Conservation (phyloP, 257 asterid species). For the Nicotiana otophora region DNA sequence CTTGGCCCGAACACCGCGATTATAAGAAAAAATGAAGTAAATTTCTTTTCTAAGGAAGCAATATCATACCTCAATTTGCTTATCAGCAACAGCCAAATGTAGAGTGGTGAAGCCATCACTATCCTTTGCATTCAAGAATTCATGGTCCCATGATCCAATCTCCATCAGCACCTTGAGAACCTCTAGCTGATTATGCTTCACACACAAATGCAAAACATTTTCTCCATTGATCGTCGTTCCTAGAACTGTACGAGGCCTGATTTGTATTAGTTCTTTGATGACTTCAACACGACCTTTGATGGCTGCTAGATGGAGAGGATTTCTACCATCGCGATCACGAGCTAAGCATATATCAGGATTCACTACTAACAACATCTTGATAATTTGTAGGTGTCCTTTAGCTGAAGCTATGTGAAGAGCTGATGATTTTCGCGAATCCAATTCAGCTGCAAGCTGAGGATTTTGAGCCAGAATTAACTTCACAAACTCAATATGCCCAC, state of each 20-base stretch:
- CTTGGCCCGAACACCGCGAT: too few species aligned
- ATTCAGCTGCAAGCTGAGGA: conserved; percentile 23
- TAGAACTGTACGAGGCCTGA: conserved; percentile 27
- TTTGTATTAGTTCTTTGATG: conserved; percentile 15
- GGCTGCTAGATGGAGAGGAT: conserved; percentile 52
- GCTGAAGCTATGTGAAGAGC: conserved; percentile 46
- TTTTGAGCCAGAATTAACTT: conserved; percentile 18
- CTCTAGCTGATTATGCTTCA: conserved; percentile 20
- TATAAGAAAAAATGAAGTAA: background rate
- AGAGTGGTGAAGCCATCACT: conserved; percentile 13
- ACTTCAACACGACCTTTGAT: conserved; percentile 34
- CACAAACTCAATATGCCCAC: conserved; percentile 24
- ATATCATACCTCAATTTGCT: conserved; percentile 33
- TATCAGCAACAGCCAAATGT: conserved; percentile 17
- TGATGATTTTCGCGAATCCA: conserved; percentile 30
- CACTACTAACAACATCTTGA: conserved; percentile 3
- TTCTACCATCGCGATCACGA: conserved; percentile 43
- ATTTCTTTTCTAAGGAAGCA: background rate
- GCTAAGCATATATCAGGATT: conserved; percentile 37
- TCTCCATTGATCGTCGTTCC: conserved; percentile 27
- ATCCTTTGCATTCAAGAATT: conserved; percentile 11
- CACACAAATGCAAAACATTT: conserved; percentile 43
- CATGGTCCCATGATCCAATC: background rate
- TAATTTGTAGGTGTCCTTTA: conserved; percentile 31
- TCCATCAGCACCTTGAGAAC: conserved; percentile 9